Conservation (phyloP, 1,139 yeast genomes). For the Magnusiomyces magnusii region DNA sequence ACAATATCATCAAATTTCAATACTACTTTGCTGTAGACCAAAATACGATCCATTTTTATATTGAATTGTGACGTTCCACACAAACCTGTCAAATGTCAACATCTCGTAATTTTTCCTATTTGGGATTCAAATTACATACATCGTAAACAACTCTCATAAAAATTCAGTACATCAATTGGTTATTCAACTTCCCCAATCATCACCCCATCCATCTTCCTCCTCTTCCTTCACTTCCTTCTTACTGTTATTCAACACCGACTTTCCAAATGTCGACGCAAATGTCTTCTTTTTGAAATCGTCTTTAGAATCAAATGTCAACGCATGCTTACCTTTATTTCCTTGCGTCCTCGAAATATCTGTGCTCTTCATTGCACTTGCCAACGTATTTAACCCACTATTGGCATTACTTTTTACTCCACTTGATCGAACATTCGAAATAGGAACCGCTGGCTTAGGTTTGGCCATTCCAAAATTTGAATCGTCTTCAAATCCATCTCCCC, state of each 20-base stretch:
- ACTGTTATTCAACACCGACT: neutral
- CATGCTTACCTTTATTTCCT: neutral
- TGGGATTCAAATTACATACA: too few relatives aligned
- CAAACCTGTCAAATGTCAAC: too few relatives aligned
- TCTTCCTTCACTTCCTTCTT: neutral
- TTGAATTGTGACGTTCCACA: too few relatives aligned
- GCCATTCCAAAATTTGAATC: neutral
- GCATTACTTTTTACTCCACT: neutral
- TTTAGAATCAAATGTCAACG: neutral
- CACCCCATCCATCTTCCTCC: constrained; percentile 14
- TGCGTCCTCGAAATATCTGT: neutral
- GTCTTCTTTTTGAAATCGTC: neutral
- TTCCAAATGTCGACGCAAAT: constrained; percentile 11
- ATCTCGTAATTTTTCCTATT: too few relatives aligned
- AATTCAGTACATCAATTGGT: neutral
- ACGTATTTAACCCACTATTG: neutral
- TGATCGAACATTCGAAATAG: neutral
- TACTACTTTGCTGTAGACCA: too few relatives aligned
- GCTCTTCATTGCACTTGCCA: neutral
- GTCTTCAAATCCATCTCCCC: neutral
- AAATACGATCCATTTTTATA: too few relatives aligned
- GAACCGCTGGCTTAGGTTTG: neutral
- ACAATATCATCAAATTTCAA: too few relatives aligned
- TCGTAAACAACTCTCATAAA: neutral
- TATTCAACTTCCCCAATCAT: constrained; percentile 12